Evolutionary conservation across 352 stramenopile genomes (phyloP).

Genomic region (Phytopythium ostracodes): DNA sequence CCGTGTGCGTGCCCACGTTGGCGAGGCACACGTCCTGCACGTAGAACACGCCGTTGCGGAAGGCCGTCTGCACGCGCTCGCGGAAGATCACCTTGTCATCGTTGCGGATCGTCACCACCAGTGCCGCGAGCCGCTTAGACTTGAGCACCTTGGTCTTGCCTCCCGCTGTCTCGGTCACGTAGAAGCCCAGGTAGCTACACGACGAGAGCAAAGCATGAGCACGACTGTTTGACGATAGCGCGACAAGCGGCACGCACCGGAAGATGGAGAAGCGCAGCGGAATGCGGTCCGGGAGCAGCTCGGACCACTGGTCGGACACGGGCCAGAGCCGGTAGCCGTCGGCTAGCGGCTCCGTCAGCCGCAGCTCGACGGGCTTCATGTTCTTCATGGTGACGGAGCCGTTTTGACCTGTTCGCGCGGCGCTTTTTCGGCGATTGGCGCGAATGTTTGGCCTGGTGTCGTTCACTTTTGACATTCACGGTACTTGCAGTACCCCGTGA

Average conservation of each 20-base stretch:
- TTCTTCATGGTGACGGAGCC: constrained; percentile 41
- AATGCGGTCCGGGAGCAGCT: constrained; percentile 55
- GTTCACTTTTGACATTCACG: no score
- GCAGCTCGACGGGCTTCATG: constrained; percentile 62
- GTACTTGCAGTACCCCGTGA: no score
- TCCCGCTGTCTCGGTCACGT: constrained; percentile 52
- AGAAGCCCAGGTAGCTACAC: constrained; percentile 66
- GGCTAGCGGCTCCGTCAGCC: constrained; percentile 25
- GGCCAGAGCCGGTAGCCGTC: constrained; percentile 66
- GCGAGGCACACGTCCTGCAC: constrained; percentile 70
- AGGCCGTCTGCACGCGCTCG: constrained; percentile 45
- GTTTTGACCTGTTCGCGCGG: background rate
- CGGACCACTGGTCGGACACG: constrained; percentile 69
- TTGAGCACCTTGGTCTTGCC: constrained; percentile 66
- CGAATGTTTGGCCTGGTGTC: background rate
- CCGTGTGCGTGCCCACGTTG: constrained; percentile 53
- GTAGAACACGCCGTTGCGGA: constrained; percentile 79
- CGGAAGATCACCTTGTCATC: constrained; percentile 75
- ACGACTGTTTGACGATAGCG: background rate
- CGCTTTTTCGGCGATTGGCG: background rate
- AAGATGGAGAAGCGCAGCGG: constrained; percentile 77
- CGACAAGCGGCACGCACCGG: constrained; percentile 25
- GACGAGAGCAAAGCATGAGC: no score
- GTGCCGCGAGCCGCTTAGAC: constrained; percentile 37
- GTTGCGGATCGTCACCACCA: constrained; percentile 73